phyloP scores from a whole-genome alignment of 495 filamentous ascomycete genomes.

The Viridothelium virens region DNA sequence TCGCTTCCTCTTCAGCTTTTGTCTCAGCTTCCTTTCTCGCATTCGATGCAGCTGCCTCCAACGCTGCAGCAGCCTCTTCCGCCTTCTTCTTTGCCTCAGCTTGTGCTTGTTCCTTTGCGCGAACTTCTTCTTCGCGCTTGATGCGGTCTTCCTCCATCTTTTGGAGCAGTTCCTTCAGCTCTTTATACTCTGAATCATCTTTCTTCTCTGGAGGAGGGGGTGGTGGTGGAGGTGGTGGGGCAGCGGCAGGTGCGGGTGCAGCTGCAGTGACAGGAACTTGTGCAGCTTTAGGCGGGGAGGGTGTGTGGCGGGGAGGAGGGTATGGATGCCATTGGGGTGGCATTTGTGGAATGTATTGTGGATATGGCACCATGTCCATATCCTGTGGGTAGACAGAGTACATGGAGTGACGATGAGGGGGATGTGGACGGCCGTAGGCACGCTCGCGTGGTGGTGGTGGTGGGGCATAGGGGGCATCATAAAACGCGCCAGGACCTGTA shows the following conservation, averaged over 20 bases:
- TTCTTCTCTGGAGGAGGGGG: constrained; percentile 10
- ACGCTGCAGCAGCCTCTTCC: constrained; percentile 37
- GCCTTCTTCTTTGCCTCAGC: constrained; percentile 33
- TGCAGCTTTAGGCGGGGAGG: constrained; percentile 16
- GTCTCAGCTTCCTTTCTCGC: constrained; percentile 28
- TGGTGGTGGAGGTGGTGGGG: constrained; percentile 9
- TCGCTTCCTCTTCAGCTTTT: constrained; percentile 23
- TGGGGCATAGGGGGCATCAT: constrained; percentile 9
- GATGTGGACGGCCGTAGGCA: constrained; percentile 13
- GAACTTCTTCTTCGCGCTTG: constrained; percentile 29
- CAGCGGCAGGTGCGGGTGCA: constrained; percentile 1
- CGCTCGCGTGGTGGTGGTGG: constrained; percentile 20
- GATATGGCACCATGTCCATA: constrained; percentile 9
- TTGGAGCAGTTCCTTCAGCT: constrained; percentile 32
- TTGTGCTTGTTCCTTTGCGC: constrained; percentile 32
- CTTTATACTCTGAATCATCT: constrained; percentile 11
- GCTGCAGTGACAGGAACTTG: not conserved
- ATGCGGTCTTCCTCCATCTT: constrained; percentile 31
- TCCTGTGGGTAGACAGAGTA: constrained; percentile 12
- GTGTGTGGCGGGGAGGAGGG: constrained; percentile 15
- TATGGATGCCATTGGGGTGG: constrained; percentile 24
- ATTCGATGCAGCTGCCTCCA: constrained; percentile 27
- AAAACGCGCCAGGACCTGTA: constrained; percentile 23
- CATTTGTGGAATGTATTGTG: constrained; percentile 18
- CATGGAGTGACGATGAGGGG: constrained; percentile 16